Evolutionary conservation across 176 grass and related monocot genomes (phyloP), one percentile per base, ranked within the genome.

Genomic region (Bothriochloa decipiens): DNA sequence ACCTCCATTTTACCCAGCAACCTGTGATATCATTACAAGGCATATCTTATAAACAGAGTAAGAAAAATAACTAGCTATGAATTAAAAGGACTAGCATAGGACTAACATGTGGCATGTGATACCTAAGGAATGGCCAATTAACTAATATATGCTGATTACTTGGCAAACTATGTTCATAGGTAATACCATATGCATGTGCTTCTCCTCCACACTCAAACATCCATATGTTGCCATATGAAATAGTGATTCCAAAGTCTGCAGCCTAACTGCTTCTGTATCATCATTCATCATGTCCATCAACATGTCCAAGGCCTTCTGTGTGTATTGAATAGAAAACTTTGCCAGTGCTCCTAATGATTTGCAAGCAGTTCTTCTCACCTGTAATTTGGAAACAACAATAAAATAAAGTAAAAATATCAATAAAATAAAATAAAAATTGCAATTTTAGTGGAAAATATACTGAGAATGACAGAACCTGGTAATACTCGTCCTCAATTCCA

Each of bases 221-320:
- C 90, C 83, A 83, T 82, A 86, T 82, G 84, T 86, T 82, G 92
- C 91, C 85, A 98, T 93, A 65, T 80, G 43, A 77, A 79, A 87
- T 41, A 98, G 47, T 80, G 92, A 86, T 74, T 91, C 45, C 84
- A 98, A 86, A 89, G 92, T 82, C 78, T 95, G 87, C 64, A 93
- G 49, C 64, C 82, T 90, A 85, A 95, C 92, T 72, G 46, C 45
- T 90, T 95, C 89, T 33, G 72, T 75, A 85, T 98, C 92, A 88
- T 98, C 96, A 83, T 98, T 98, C 85, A 93, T 84, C 91, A 95
- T 83, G 68, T 92, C 96, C 96, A 98, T 95, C 86, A 98, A 92
- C 47, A 95, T 85, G 35, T 95, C 90, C 83, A 90, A 84, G 33
- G 96, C 84, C 52, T 90, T 84, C 58, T 92, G 68, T 69, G 96